Base-by-base conservation (phyloP, 768 basidiomycete species). In the Naganishia vaughanmartiniae region DNA sequence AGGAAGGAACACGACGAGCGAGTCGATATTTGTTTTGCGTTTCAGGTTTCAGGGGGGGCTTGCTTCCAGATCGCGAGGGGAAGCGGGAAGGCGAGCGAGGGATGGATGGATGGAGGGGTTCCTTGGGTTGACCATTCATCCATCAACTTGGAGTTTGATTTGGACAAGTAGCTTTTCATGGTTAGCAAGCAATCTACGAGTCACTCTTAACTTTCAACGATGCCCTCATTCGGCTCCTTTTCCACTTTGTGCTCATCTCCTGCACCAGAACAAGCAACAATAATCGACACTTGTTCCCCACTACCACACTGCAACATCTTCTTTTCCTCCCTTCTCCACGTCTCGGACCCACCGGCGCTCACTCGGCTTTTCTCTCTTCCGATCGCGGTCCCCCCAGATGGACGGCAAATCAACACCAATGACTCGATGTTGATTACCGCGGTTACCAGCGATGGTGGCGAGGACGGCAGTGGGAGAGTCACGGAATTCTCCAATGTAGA, bases 301-400 rank as follows among this genome's bases (percentile, higher is more conserved):
- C 90, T 95, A 77, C 87, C 93, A 0, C 90, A 91, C 87, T 97
- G 94, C 83, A 96, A 96, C 79, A 88, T 96, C 75, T 94, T 95
- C 83, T 93, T 93, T 83, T 86, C 87, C 71, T 92, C 95, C 84
- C 88, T 92, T 26, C 74, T 79, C 55, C 51, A 76, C 21, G 63
- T 72, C 33, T 71, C 74, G 10, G 31, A 69, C 14, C 83, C 76
- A 4, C 69, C 66, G 15, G 42, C 46, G n/a, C 65, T 75, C 31
- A 70, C 70, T 39, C 69, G 66, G 30, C 70, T 70, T 30, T 74
- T 75, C 24, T 9, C 73, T 71, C 21, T 83, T 51, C 71, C 74
- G 0, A 6, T 63, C 42, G 9, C 21, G 14, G 28, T 26, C 1
- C 24, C 60, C 2, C 21, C 24, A 2, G 24, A n/a, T 26, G 39